Conservation (phyloP, 2,329 filamentous ascomycete species). For the Didymella arachidicola region DNA sequence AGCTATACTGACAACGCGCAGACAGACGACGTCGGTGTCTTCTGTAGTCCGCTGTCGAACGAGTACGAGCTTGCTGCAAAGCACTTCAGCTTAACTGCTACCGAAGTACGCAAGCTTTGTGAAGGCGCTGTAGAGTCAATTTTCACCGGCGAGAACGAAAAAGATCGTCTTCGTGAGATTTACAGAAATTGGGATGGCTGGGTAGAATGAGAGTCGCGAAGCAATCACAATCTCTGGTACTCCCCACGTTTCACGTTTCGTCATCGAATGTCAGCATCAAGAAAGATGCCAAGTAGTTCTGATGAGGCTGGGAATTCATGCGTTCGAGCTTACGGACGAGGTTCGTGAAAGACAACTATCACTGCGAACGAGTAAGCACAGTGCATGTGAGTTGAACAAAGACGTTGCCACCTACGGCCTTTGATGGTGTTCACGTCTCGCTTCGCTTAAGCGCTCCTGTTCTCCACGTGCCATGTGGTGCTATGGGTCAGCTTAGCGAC, state of each 20-base stretch:
- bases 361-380: neutral
- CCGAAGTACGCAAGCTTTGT: slow-evolving; percentile 63
- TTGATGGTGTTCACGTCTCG: neutral
- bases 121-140: slow-evolving; percentile 69
- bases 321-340: neutral
- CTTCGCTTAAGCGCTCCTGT: neutral
- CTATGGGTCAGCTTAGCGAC: neutral
- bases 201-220: slow-evolving; percentile 1
- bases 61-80: slow-evolving; percentile 77
- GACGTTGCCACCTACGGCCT: neutral
- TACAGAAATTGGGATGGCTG: slow-evolving; percentile 36
- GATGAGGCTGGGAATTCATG: neutral
- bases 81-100: slow-evolving; percentile 67
- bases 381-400: neutral
- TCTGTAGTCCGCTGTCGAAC: slow-evolving; percentile 76
- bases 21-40: slow-evolving; percentile 87
- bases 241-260: neutral
- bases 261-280: neutral
- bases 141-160: slow-evolving; percentile 71
- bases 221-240: neutral
- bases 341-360: neutral
- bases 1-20: slow-evolving; percentile 46
- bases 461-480: neutral
- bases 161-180: slow-evolving; percentile 56
- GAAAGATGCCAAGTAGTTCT: neutral